These are phyloP conservation scores for Chenopodium suecicum DNA, from an alignment of 148 eudicot species.

Conservation along the genomic window DNA sequence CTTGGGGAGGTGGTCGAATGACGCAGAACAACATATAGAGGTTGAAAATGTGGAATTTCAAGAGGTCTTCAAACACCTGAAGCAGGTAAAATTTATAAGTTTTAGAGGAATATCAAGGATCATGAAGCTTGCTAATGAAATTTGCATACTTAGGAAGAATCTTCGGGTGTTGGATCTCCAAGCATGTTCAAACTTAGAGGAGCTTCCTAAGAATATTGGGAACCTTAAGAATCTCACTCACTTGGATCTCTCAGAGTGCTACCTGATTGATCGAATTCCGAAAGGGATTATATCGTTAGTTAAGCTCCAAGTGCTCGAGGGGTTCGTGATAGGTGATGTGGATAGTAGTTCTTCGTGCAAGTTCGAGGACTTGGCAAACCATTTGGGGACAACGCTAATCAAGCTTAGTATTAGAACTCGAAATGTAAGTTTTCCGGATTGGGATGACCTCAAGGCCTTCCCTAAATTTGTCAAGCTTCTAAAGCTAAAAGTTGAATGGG, in stretches of 20 bases:
- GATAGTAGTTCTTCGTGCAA: conserved; percentile 24
- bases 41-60: conserved; percentile 32
- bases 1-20: conserved; percentile 51
- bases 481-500: conserved; percentile 39
- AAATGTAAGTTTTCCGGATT: neutral
- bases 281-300: conserved; percentile 32
- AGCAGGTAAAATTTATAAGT: conserved; percentile 39
- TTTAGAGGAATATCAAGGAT: conserved; percentile 53
- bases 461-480: conserved; percentile 19
- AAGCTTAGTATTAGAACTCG: conserved; percentile 44
- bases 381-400: conserved; percentile 22
- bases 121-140: conserved; percentile 32
- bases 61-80: conserved; percentile 28
- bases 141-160: conserved; percentile 26
- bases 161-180: conserved; percentile 45
- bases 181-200: conserved; percentile 50
- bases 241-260: conserved; percentile 57
- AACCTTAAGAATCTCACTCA: conserved; percentile 42
- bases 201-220: conserved; percentile 38
- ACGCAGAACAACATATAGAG: conserved; percentile 39
- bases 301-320: conserved; percentile 46
- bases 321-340: conserved; percentile 40
- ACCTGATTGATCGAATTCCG: conserved; percentile 44
- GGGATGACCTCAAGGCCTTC: conserved; percentile 9
- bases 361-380: conserved; percentile 32